Percentiles rank a stretch among this genome's conserved stretches.
These are phyloP conservation scores for Calonectria crousiana DNA, from an alignment of 2,329 filamentous ascomycete species.

Conservation along the genomic window DNA sequence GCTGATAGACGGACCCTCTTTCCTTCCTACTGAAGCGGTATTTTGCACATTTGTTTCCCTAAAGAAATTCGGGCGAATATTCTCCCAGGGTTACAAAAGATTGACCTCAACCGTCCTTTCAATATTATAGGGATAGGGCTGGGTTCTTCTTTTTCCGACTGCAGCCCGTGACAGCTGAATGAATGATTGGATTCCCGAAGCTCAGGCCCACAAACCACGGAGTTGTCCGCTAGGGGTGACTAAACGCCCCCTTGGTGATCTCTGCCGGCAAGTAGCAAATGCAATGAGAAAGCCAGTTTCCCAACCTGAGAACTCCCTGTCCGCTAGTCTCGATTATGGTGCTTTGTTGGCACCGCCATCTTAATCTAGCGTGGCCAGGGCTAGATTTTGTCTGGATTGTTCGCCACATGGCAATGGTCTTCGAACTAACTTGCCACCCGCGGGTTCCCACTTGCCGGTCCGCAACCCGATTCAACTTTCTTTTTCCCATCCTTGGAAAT, in stretches of 20 bases:
- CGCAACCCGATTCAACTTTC: neutral
- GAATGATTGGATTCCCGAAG: neutral
- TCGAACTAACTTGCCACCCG: slow-evolving; percentile 1
- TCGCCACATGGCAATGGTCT: slow-evolving; percentile 34
- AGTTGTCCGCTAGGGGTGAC: neutral
- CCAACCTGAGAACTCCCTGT: neutral
- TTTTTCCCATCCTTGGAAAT: neutral
- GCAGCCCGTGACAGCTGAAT: neutral
- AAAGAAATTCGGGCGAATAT: neutral
- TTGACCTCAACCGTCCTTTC: no score
- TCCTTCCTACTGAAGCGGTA: neutral
- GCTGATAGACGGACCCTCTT: neutral
- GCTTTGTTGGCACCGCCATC: slow-evolving; percentile 26
- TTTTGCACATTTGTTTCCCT: neutral
- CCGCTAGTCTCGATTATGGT: slow-evolving; percentile 12
- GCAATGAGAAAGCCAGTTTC: slow-evolving; percentile 8
- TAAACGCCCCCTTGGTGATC: neutral
- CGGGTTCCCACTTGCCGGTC: neutral
- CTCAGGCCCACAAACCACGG: neutral
- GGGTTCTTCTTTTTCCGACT: neutral
- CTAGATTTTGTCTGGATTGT: slow-evolving; percentile 4
- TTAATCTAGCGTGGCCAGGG: slow-evolving; percentile 23
- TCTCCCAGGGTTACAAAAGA: neutral
- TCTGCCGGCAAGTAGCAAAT: slow-evolving; percentile 5
- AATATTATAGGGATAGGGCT: neutral